Conservation (phyloP, 176 grass and related monocot species). For the Secale cereale region DNA sequence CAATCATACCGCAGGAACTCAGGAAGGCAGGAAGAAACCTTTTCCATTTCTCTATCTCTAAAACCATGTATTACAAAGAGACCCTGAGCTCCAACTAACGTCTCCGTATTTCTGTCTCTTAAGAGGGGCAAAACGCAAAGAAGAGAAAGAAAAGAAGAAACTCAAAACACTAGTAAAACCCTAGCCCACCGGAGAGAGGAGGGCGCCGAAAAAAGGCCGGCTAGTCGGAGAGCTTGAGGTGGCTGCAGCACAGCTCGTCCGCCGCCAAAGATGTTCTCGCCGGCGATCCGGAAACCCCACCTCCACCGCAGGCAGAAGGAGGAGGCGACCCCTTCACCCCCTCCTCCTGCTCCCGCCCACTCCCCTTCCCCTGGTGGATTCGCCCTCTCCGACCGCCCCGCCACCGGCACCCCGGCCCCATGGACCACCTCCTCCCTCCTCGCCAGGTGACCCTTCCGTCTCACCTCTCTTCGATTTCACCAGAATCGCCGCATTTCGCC, state of each 20-base stretch:
- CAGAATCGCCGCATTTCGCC: conserved; percentile 14
- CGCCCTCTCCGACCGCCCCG: conserved; percentile 45
- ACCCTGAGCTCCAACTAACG: not conserved
- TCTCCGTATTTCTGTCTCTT: not conserved
- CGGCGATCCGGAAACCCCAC: conserved; percentile 70
- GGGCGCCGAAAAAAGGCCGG: conserved; percentile 1
- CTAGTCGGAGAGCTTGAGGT: conserved; percentile 28
- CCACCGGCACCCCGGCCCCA: conserved; percentile 82
- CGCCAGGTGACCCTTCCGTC: conserved; percentile 50
- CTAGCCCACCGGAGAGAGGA: conserved; percentile 30
- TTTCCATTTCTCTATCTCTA: not conserved
- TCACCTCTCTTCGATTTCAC: not conserved
- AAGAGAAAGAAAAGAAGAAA: not conserved
- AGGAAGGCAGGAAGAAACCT: not conserved
- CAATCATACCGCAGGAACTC: not conserved
- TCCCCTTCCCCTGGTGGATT: conserved; percentile 33
- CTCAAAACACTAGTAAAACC: conserved; percentile 43
- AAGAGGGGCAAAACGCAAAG: conserved; percentile 22
- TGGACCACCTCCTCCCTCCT: conserved; percentile 75
- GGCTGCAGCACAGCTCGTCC: not conserved
- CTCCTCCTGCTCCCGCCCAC: conserved; percentile 26
- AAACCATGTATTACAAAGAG: not conserved
- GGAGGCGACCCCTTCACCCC: conserved; percentile 27
- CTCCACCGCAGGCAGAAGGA: conserved; percentile 38
- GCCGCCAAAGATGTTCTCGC: conserved; percentile 70